Percentiles rank a stretch among this genome's conserved stretches.
phyloP scores from a whole-genome alignment of 371 early-diverging fungal species.

The Rhizopus microsporus region DNA sequence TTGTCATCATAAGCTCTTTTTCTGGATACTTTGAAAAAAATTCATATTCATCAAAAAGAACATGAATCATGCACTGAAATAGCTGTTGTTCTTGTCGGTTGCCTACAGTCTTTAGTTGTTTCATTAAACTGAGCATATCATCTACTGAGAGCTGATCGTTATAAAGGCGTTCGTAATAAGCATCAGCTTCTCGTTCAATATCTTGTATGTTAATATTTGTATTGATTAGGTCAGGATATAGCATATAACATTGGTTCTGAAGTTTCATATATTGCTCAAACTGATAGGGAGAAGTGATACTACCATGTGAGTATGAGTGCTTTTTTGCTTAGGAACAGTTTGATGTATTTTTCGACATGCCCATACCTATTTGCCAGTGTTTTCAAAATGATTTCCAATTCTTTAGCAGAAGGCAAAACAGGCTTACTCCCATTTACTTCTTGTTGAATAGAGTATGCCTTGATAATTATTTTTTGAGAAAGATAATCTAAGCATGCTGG shows the following conservation, averaged over 20 bases:
- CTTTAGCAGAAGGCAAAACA: conserved; percentile 53
- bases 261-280: not conserved
- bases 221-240: not conserved
- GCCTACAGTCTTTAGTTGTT: conserved; percentile 65
- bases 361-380: conserved; percentile 30
- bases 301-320: not conserved
- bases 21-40: conserved; percentile 95
- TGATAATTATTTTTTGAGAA: conserved; percentile 59
- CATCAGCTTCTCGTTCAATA: conserved; percentile 76
- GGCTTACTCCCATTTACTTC: not conserved
- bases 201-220: conserved; percentile 20
- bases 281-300: not conserved
- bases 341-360: not conserved
- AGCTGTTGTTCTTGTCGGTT: conserved; percentile 71
- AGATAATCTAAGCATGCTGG: conserved; percentile 76
- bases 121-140: conserved; percentile 73
- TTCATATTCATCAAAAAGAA: conserved; percentile 90
- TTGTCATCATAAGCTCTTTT: conserved; percentile 84
- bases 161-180: conserved; percentile 78
- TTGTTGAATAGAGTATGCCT: conserved; percentile 19
- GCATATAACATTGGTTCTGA: not conserved
- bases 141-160: conserved; percentile 70
- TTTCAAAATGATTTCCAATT: conserved; percentile 66
- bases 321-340: not conserved
- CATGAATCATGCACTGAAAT: conserved; percentile 81